Base-by-base conservation (phyloP, 1,284 basidiomycete genomes). In the Erythrobasidium hasegawianum region DNA sequence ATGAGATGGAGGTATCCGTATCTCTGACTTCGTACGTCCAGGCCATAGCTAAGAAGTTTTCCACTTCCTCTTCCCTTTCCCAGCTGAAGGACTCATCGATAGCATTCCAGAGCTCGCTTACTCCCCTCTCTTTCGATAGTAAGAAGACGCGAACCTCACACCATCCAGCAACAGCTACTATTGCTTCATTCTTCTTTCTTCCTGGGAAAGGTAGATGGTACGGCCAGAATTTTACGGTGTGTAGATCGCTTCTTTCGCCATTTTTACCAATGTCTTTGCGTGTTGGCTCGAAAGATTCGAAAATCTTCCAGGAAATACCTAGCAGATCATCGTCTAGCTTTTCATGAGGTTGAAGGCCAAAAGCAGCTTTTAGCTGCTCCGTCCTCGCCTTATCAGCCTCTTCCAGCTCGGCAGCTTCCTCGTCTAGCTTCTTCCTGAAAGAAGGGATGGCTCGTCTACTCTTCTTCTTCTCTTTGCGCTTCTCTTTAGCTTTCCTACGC, bases 201-300 rank as follows among this genome's bases (percentile, higher is more conserved):
- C 62, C 62, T 13, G 62, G 62, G 38, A 65, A 65, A 2, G 62
- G 62, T 13, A 65, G 20, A 43, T 58, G 57, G 20, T 65, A 65
- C 7, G 62, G 62, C 62, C 62, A 65, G 47, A 65, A 65, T 20
- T 65, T 57, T 54, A 65, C 62, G 18, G 43, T 58, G 49, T 65
- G 57, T n/a, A 47, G 57, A 22, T 65, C 62, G 8, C 53, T 52
- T 33, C 54, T 26, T 22, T 64, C 52, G 7, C 3, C 29, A 22
- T 10, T 50, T 16, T 33, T 16, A 3, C 22, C 43, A 24, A 18
- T 47, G 7, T 47, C n/a, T 24, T 47, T 47, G n/a, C 26, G n/a
- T 16, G 50, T n/a, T 10, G 18, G 14, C 26, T 53, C 50, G 50
- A 24, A 53, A 29, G 50, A 24, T 26, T 53, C 26, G 50, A 53